Base-by-base conservation (phyloP, 2,329 filamentous ascomycete species). In the Graphilbum fragrans region DNA sequence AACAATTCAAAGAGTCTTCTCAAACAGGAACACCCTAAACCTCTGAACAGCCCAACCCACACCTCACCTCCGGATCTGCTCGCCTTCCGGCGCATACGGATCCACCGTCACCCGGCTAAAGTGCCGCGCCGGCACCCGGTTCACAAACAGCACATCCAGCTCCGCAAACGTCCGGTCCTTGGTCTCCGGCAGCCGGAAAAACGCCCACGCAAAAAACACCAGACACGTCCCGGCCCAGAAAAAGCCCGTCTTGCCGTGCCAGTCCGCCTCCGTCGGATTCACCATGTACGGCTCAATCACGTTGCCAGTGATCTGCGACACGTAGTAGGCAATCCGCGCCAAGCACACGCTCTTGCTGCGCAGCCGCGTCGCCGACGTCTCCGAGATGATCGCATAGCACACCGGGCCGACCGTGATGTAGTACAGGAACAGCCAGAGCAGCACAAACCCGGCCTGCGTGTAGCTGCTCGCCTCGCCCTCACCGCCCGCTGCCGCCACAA, bases 381-480 rank as follows among this genome's bases (percentile, higher is more conserved):
- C 87, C 1, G 83, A 76, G 5, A 94, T 86, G 12, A 94, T 73
- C 0, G 86, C 92, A 63, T 93, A 94, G 60, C 82, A 86, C 7
- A 94, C 86, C 0, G 87, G 92, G 32, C 87, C 87, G 38, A 94
- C 86, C 0, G 85, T 84, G 37, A 90, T 68, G 57, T 94, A 85
- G 62, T 94, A 94, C 52, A 81, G 74, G 36, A 92, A 64, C 1
- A 87, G 81, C 82, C 82, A 92, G 42, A 80, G 60, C 27, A 92
- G 68, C 82, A 94, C 88, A 60, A 94, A 82, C 45, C 74, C 74
- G n/a, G 86, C 86, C n/a, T n/a, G n/a, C 0, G 85, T 92, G 1
- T 85, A 85, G 43, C 90, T 65, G 4, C 82, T 82, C 1, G 72
- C 77, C 49, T 75, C 58, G 29, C n/a, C n/a, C n/a, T 71, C 55